These are phyloP conservation scores for Lonicera japonica DNA, from an alignment of 129 eudicot species.

Conservation along the genomic window DNA sequence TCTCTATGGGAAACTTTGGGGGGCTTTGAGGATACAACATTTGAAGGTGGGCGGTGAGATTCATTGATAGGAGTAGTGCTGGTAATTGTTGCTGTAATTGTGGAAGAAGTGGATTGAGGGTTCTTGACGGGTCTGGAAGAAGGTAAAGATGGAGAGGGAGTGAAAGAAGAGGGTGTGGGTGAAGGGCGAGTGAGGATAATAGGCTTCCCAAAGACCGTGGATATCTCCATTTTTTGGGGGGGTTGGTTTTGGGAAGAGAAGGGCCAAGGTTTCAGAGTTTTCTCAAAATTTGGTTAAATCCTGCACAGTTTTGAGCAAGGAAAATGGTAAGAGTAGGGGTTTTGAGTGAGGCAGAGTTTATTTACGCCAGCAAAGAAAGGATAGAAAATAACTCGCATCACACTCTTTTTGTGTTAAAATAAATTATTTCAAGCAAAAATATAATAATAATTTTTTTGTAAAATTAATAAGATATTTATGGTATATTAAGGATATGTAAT, in stretches of 20 bases:
- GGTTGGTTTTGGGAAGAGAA: not conserved
- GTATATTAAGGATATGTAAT: no score
- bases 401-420: no score
- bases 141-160: not conserved
- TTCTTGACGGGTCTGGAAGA: constrained; percentile 18
- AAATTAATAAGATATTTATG: no score
- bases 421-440: no score
- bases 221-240: constrained; percentile 43
- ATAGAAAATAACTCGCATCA: no score
- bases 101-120: constrained; percentile 26
- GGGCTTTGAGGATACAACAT: constrained; percentile 4
- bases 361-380: no score
- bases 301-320: no score
- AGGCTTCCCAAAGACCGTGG: constrained; percentile 27
- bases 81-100: constrained; percentile 4
- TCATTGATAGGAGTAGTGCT: not conserved
- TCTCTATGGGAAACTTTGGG: constrained; percentile 23
- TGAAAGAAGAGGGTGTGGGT: constrained; percentile 12
- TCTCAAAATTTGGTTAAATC: no score
- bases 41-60: constrained; percentile 5
- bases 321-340: no score
- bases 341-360: no score
- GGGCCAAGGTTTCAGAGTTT: no score
- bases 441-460: no score
- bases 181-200: constrained; percentile 14